These are phyloP conservation scores for Lophiotrema nucula DNA, from an alignment of 495 filamentous ascomycete genomes.

Conservation along the genomic window DNA sequence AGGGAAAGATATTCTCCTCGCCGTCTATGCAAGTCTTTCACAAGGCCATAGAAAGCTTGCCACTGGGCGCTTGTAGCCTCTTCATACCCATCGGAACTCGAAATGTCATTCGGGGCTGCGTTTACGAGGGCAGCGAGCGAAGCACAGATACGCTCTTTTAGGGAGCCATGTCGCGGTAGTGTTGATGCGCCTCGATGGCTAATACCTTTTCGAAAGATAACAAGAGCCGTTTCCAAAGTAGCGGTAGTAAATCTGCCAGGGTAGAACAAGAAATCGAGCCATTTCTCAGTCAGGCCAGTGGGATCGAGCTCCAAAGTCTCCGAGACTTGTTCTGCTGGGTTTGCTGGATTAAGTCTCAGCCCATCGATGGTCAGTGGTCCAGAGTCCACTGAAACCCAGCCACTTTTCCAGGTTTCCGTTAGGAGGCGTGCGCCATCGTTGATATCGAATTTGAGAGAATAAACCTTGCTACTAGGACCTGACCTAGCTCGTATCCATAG, in stretches of 20 bases:
- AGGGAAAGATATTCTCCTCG: slow-evolving; percentile 76
- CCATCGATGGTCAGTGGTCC: slow-evolving; percentile 35
- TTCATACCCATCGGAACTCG: slow-evolving; percentile 69
- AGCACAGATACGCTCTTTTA: slow-evolving; percentile 67
- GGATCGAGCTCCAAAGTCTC: slow-evolving; percentile 1
- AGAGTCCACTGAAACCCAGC: slow-evolving; percentile 69
- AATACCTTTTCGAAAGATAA: slow-evolving; percentile 55
- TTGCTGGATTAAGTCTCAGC: slow-evolving; percentile 28
- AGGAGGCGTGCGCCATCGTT: slow-evolving; percentile 38
- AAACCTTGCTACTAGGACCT: slow-evolving; percentile 71
- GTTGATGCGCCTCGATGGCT: slow-evolving; percentile 1
- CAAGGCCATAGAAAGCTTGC: slow-evolving; percentile 81
- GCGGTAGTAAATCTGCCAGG: slow-evolving; percentile 74
- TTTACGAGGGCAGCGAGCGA: slow-evolving; percentile 58
- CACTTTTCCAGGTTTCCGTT: slow-evolving; percentile 58
- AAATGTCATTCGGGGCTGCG: slow-evolving; percentile 56
- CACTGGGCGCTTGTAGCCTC: slow-evolving; percentile 76
- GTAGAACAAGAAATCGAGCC: slow-evolving; percentile 65
- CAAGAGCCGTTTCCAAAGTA: slow-evolving; percentile 78
- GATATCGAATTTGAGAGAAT: slow-evolving; percentile 51
- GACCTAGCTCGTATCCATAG: slow-evolving; percentile 85
- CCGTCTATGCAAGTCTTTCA: slow-evolving; percentile 81
- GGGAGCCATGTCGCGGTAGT: slow-evolving; percentile 46
- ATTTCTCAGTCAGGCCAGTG: slow-evolving; percentile 33
- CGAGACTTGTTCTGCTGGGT: slow-evolving; percentile 33